Base-by-base conservation (phyloP, 1,284 basidiomycete species). In the Marasmius tenuissimus region DNA sequence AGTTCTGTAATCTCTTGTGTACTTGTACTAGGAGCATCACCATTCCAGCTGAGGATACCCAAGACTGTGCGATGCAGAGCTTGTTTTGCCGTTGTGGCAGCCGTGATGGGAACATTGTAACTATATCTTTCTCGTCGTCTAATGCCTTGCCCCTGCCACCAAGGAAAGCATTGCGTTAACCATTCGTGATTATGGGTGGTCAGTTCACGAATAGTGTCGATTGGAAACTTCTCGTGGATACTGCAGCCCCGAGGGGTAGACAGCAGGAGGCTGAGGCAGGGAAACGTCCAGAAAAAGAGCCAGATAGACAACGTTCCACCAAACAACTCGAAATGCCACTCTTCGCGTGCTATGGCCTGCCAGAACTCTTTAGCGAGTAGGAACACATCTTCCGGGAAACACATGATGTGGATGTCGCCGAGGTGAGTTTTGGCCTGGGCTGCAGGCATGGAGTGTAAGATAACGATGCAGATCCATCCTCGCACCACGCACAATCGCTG, bases 331-430 rank as follows among this genome's bases (percentile, higher is more conserved):
- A 94, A 57, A 99, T 90, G 0, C 96, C 96, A 65, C 92, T 80
- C 0, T 97, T 97, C 0, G 92, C 90, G 71, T 98, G 96, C n/a
- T n/a, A n/a, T n/a, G n/a, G n/a, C n/a, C 70, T 98, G 96, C 96
- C 97, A 98, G 74, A 96, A 98, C 71, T 94, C 85, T 75, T 94
- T 98, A 12, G 93, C 95, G 4, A 91, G 72, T 0, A 84, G 71
- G 67, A 86, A 91, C 3, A 82, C 73, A n/a, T 86, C 80, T 12
- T 80, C 76, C 5, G 88, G 86, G 74, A 96, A 94, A 20, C 98
- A 79, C 10, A 91, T 88, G 67, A 97, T 92, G 73, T 96, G 88
- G 0, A 96, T 79, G 64, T 90, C 86, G 49, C n/a, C n/a, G n/a
- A n/a, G n/a, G n/a, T n/a, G n/a, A n/a, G n/a, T n/a, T n/a, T n/a